Evolutionary conservation across 2,329 filamentous ascomycete species (phyloP).

Genomic region (Simplicillium sp.): DNA sequence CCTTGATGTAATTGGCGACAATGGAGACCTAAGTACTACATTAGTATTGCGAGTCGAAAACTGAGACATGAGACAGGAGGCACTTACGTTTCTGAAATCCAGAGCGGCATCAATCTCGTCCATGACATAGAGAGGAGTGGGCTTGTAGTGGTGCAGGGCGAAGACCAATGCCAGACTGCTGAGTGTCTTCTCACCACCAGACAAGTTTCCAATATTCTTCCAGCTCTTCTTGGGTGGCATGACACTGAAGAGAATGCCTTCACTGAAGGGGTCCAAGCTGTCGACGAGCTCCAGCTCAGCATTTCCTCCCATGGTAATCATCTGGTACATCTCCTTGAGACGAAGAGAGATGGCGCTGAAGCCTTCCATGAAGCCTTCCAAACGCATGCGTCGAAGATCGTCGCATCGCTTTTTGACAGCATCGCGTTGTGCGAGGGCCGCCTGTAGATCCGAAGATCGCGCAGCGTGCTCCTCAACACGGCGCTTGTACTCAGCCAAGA

Average conservation of each 20-base stretch:
- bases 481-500: conserved; percentile 80
- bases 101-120: conserved; percentile 97
- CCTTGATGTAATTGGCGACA: conserved; percentile 97
- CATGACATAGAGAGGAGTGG: conserved; percentile 97
- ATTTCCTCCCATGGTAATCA: conserved; percentile 99
- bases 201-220: conserved; percentile 98
- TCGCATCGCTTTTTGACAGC: conserved; percentile 86
- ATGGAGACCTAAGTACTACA: conserved; percentile 67
- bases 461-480: conserved; percentile 74
- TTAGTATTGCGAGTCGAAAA: conserved; percentile 1
- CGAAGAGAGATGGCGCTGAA: conserved; percentile 90
- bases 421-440: conserved; percentile 70
- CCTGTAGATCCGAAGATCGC: conserved; percentile 74
- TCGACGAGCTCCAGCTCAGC: conserved; percentile 96
- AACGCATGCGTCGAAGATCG: conserved; percentile 76
- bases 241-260: conserved; percentile 93
- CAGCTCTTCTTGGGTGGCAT: conserved; percentile 99
- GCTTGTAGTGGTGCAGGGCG: conserved; percentile 94
- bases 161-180: conserved; percentile 93
- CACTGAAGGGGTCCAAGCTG: conserved; percentile 89
- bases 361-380: conserved; percentile 98
- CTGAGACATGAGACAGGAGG: neutral
- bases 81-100: conserved; percentile 92
- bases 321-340: conserved; percentile 99
- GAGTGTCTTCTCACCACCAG: conserved; percentile 94